These are phyloP conservation scores for Epithele typhae DNA, from an alignment of 768 basidiomycete species.

Conservation along the genomic window DNA sequence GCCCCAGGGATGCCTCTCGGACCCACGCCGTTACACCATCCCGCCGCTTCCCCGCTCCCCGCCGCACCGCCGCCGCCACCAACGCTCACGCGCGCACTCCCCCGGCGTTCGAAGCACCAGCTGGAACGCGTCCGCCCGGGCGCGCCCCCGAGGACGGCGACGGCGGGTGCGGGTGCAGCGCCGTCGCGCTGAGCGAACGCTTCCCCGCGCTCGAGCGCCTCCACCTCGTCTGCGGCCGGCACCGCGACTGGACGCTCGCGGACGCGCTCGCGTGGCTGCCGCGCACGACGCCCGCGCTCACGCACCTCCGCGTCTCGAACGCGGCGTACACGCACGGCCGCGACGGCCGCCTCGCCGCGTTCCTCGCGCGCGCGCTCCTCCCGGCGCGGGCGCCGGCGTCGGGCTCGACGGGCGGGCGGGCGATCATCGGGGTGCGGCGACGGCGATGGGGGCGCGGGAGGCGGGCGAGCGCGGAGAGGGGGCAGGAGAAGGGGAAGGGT, in stretches of 20 bases:
- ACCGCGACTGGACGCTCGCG: slow-evolving; percentile 11
- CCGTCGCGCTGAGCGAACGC: too few species aligned
- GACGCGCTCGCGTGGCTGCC: slow-evolving; percentile 9
- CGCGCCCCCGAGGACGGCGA: too few species aligned
- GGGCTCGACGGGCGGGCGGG: background rate
- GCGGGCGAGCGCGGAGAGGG: background rate
- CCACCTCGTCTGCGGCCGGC: slow-evolving; percentile 11
- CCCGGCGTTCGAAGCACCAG: too few species aligned
- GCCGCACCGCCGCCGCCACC: too few species aligned
- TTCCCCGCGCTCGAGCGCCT: slow-evolving; percentile 14
- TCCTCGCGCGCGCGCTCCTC: slow-evolving; percentile 9
- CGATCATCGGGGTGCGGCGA: too few species aligned
- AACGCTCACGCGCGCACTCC: too few species aligned
- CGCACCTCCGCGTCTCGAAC: slow-evolving; percentile 14
- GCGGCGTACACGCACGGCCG: slow-evolving; percentile 13
- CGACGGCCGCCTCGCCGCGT: slow-evolving; percentile 4
- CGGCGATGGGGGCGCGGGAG: too few species aligned
- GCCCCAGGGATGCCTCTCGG: background rate
- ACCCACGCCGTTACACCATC: background rate
- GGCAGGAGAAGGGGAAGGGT: background rate
- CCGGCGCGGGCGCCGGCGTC: background rate
- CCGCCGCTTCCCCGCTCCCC: too few species aligned
- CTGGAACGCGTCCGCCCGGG: too few species aligned
- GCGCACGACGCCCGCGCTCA: slow-evolving; percentile 8
- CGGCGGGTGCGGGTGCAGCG: too few species aligned